Conservation (phyloP, 2,329 filamentous ascomycete genomes). For the Cytospora chrysosperma region DNA sequence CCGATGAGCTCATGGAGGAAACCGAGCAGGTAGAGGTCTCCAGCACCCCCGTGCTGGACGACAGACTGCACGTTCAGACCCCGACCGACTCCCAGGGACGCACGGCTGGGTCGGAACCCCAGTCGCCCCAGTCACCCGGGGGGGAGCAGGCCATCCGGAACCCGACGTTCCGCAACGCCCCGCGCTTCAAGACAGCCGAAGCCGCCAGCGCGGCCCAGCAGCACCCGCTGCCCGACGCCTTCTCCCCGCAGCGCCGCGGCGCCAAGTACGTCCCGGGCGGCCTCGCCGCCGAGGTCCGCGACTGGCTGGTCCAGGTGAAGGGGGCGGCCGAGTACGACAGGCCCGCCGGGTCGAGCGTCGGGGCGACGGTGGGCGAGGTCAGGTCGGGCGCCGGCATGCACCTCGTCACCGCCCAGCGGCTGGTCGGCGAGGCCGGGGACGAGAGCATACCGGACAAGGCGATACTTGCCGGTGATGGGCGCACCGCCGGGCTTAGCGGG, state of each 20-base stretch:
- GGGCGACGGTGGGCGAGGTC: conserved; percentile 30
- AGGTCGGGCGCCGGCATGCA: conserved; percentile 30
- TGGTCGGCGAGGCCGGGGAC: background rate
- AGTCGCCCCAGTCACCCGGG: conserved; percentile 1
- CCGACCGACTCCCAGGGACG: conserved; percentile 6
- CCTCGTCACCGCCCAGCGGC: conserved; percentile 29
- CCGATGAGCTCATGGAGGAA: conserved; percentile 28
- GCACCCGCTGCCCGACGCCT: conserved; percentile 36
- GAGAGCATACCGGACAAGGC: conserved; percentile 4
- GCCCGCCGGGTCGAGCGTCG: conserved; percentile 14
- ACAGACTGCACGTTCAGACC: conserved; percentile 5
- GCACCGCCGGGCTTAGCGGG: conserved; percentile 30
- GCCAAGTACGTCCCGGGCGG: conserved; percentile 40
- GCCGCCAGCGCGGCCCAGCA: conserved; percentile 19
- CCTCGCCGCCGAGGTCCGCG: conserved; percentile 42
- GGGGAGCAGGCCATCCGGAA: conserved; percentile 22
- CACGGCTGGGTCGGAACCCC: conserved; percentile 1
- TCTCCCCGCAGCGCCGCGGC: conserved; percentile 39
- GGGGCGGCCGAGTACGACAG: conserved; percentile 29
- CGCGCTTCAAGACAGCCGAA: conserved; percentile 39
- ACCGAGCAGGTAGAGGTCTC: conserved; percentile 8
- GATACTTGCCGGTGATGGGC: conserved; percentile 31
- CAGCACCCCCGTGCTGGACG: background rate
- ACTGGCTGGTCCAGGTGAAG: conserved; percentile 46
- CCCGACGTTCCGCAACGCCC: conserved; percentile 37